Evolutionary conservation across 257 asterid genomes (phyloP).

Genomic region (Verbascum thapsus): DNA sequence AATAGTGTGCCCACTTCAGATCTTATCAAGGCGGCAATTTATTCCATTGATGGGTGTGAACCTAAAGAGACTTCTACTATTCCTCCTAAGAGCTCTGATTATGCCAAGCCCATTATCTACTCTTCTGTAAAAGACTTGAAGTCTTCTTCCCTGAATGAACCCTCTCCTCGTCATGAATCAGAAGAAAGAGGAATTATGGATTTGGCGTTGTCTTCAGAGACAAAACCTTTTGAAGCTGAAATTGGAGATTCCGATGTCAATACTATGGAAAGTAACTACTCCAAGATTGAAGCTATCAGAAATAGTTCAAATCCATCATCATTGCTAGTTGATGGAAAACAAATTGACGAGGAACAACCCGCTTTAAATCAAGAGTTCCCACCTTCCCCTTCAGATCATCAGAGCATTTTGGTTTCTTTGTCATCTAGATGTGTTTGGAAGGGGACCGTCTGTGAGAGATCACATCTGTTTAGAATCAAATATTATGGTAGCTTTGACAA

Average conservation of each 20-base stretch:
- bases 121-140: slow-evolving; percentile 40
- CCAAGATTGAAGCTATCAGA: slow-evolving; percentile 35
- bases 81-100: slow-evolving; percentile 39
- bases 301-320: slow-evolving; percentile 36
- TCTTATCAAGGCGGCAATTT: slow-evolving; percentile 39
- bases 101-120: slow-evolving; percentile 36
- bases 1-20: slow-evolving; percentile 55
- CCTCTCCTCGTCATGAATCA: slow-evolving; percentile 32
- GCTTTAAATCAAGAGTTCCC: slow-evolving; percentile 70
- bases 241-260: slow-evolving; percentile 35
- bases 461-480: slow-evolving; percentile 86
- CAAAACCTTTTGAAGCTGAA: slow-evolving; percentile 37
- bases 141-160: slow-evolving; percentile 38
- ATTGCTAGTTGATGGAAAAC: slow-evolving; percentile 45
- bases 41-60: slow-evolving; percentile 39
- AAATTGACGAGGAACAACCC: slow-evolving; percentile 43
- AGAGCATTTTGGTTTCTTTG: slow-evolving; percentile 88
- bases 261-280: slow-evolving; percentile 35
- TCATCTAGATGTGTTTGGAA: slow-evolving; percentile 95
- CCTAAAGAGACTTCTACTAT: slow-evolving; percentile 29
- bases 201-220: slow-evolving; percentile 35
- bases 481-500: slow-evolving; percentile 87
- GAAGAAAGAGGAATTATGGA: slow-evolving; percentile 38
- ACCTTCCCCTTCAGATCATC: slow-evolving; percentile 89
- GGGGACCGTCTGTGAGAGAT: slow-evolving; percentile 93